A percentile compares a stretch with the other conserved stretches of the same genome.
These are phyloP conservation scores for Xylaria sp. DNA, from an alignment of 2,329 filamentous ascomycete genomes.

Conservation along the genomic window DNA sequence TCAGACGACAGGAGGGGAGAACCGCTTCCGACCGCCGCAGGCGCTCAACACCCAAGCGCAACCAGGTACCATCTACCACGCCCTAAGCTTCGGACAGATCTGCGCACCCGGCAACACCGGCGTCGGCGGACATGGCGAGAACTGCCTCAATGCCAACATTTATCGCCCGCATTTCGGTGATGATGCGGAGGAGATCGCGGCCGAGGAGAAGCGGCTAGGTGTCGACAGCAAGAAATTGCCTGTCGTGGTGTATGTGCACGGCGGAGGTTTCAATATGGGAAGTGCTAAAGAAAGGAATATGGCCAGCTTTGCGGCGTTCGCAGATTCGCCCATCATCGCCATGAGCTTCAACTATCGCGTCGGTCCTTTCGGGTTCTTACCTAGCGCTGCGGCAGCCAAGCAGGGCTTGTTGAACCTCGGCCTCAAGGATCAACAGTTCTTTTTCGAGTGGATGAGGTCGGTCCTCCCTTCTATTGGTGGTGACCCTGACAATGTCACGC, in stretches of 20 bases:
- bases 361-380: conserved; percentile 72
- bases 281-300: conserved; percentile 62
- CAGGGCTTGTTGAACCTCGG: conserved; percentile 68
- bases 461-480: conserved; percentile 68
- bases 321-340: conserved; percentile 58
- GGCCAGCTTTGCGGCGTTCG: conserved; percentile 64
- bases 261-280: conserved; percentile 66
- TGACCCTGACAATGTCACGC: conserved; percentile 60
- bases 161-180: conserved; percentile 48
- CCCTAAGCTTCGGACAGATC: conserved; percentile 44
- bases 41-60: conserved; percentile 35
- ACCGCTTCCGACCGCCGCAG: conserved; percentile 53
- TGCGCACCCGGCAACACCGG: conserved; percentile 41
- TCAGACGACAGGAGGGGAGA: conserved; percentile 44
- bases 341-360: conserved; percentile 69
- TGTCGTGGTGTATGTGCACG: conserved; percentile 67
- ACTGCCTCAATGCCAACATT: conserved; percentile 60
- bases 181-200: conserved; percentile 29
- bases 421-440: conserved; percentile 64
- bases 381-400: conserved; percentile 57
- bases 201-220: conserved; percentile 36
- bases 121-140: conserved; percentile 49
- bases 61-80: conserved; percentile 43
- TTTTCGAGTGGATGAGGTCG: conserved; percentile 64
- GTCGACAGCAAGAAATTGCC: conserved; percentile 45